Evolutionary conservation across 768 basidiomycete genomes (phyloP), one percentile per base, ranked within the genome.

Genomic region (Nidularia sp.): DNA sequence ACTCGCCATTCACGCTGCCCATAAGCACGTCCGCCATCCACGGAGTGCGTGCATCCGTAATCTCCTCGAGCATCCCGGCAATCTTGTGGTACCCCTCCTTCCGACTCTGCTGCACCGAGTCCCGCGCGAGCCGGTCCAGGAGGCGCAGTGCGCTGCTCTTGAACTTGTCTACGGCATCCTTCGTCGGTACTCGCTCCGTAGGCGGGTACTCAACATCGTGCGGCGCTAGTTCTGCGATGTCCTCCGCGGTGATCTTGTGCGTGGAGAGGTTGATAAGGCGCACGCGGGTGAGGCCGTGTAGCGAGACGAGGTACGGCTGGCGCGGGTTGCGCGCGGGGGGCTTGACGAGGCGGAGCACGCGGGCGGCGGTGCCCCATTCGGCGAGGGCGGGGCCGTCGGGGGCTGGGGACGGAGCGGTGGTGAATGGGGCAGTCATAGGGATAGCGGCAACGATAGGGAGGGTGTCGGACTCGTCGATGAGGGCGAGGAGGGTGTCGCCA

Each of bases 21-120:
- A 90, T 76, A 34, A 92, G 75, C 9, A 90, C 81, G 60, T 92
- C 90, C 0, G 88, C 87, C 77, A 90, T 83, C 81, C 85, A 88
- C 3, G 83, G 78, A 0, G 84, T 80, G 31, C 82, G 72, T 6
- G 79, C 75, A 57, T 80, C 77, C 0, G 84, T 77, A 12, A 85
- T 76, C 35, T 92, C 87, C 53, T 90, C 88, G 7, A 91, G 72
- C 80, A 90, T 86, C 33, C 70, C 71, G 2, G 85, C 75, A 49
- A 90, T 81, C 66, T 85, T 87, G 60, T 75, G 65, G 68, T 85
- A 90, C 5, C 80, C 81, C 34, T 90, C 89, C 53, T 80, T 80
- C 53, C 81, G 74, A 25, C 76, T 66, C 47, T 77, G 74, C 56
- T 78, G 75, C 1, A 71, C 61, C 0, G 77, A 74, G 55, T 79